These are phyloP conservation scores for Kandelia obovata DNA, from an alignment of 345 rosid species.

Conservation along the genomic window DNA sequence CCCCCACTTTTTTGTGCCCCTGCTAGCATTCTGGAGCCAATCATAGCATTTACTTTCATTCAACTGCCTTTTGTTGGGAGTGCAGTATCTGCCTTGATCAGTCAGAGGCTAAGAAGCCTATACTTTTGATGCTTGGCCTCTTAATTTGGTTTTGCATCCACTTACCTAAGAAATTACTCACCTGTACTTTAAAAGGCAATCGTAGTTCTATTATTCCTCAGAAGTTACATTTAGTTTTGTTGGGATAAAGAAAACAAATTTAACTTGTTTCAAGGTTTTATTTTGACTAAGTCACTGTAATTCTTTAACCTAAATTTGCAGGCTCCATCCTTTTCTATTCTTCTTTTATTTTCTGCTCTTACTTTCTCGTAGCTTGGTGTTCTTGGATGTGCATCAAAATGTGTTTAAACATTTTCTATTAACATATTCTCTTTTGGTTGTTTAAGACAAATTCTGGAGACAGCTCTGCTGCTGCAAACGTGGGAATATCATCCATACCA, in stretches of 20 bases:
- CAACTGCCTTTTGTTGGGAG: no score
- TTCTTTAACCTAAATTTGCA: not conserved
- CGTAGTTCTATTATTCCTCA: not conserved
- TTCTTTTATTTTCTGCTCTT: not conserved
- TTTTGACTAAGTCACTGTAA: not conserved
- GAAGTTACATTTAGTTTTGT: not conserved
- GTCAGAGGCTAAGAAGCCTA: no score
- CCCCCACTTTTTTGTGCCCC: no score
- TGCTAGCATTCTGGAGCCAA: no score
- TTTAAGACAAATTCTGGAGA: slow-evolving; percentile 61
- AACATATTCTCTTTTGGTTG: slow-evolving; percentile 18
- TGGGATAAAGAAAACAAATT: not conserved
- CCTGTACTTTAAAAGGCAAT: not conserved
- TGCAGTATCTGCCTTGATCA: no score
- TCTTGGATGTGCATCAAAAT: not conserved
- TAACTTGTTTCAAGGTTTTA: not conserved
- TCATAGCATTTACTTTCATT: no score
- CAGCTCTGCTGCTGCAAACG: slow-evolving; percentile 33
- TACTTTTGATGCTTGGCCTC: no score
- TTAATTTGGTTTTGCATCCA: no score
- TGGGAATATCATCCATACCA: slow-evolving; percentile 67
- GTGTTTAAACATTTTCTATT: not conserved
- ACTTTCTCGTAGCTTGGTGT: not conserved
- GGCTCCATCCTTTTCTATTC: not conserved
- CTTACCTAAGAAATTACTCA: no score